Evolutionary conservation across 306 rosid genomes (phyloP).

Genomic region (Ziziphus jujuba): DNA sequence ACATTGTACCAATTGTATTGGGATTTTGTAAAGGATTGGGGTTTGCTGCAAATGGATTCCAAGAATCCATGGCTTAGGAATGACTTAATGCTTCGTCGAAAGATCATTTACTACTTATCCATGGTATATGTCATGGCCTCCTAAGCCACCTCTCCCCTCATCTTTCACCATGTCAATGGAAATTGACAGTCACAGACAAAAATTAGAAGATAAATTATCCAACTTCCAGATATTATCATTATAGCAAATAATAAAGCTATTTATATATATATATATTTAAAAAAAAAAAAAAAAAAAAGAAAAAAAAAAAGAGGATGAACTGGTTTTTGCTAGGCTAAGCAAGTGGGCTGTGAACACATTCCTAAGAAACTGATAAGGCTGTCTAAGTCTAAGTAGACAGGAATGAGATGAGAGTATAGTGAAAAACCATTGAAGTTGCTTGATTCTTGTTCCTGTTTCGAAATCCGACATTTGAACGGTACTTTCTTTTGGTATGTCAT

Average conservation of each 20-base stretch:
- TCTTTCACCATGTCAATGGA: not conserved
- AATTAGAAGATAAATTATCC: not conserved
- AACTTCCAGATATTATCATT: not conserved
- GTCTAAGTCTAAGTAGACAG: constrained; percentile 37
- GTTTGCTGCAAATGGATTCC: constrained; percentile 92
- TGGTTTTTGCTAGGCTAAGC: not conserved
- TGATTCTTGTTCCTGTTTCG: not conserved
- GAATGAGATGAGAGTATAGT: constrained; percentile 30
- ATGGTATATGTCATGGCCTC: constrained; percentile 62
- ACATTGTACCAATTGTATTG: constrained; percentile 96
- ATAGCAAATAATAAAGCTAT: not conserved
- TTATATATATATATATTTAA: too few relatives aligned
- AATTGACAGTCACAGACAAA: constrained; percentile 26
- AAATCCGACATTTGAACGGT: constrained; percentile 27
- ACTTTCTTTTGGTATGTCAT: constrained; percentile 28
- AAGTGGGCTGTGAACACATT: constrained; percentile 47
- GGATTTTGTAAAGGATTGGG: constrained; percentile 99
- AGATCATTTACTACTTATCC: constrained; percentile 81
- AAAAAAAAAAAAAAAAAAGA: not conserved
- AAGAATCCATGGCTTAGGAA: constrained; percentile 98
- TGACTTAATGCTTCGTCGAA: constrained; percentile 82
- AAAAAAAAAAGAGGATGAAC: constrained; percentile 11
- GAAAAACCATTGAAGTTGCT: not conserved
- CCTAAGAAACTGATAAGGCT: constrained; percentile 38
- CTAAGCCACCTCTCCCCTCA: not conserved